These are phyloP conservation scores for Setaria viridis DNA, from an alignment of 202 grass and related monocot genomes.

Conservation along the genomic window DNA sequence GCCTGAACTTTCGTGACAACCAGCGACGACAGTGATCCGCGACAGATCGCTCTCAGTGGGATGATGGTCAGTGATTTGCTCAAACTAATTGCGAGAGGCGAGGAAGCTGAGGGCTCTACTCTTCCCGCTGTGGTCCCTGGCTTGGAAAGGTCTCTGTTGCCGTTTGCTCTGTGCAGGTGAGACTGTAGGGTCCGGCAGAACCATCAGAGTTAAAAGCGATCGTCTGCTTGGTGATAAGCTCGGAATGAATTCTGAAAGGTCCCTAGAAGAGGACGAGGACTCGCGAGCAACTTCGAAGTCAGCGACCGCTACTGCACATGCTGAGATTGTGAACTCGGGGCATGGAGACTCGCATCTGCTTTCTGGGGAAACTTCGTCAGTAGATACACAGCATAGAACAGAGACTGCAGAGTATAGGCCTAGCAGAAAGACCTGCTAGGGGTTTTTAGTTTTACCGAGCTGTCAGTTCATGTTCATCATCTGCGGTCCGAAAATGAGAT, in stretches of 20 bases:
- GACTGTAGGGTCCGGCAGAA: constrained; percentile 27
- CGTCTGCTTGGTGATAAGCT: constrained; percentile 11
- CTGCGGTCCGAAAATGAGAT: neutral
- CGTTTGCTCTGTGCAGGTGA: constrained; percentile 27
- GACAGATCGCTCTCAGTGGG: neutral
- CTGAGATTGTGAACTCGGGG: neutral
- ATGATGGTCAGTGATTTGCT: neutral
- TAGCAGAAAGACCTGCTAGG: neutral
- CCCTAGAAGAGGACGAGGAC: neutral
- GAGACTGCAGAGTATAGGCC: neutral
- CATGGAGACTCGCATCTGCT: neutral
- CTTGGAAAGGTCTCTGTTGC: neutral
- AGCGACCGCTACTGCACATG: neutral
- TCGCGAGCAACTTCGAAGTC: neutral
- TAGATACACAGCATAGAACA: too few relatives aligned
- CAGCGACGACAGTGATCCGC: constrained; percentile 31
- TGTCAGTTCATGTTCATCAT: neutral
- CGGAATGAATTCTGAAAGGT: constrained; percentile 26
- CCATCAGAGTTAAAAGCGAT: constrained; percentile 14
- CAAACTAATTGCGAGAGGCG: constrained; percentile 6
- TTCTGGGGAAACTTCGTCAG: neutral
- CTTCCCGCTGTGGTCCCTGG: too few relatives aligned
- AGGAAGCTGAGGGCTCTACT: neutral
- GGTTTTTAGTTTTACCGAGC: neutral
- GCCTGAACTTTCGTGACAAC: too few relatives aligned